These are phyloP conservation scores for Punica granatum DNA, from an alignment of 345 rosid genomes.

Conservation along the genomic window DNA sequence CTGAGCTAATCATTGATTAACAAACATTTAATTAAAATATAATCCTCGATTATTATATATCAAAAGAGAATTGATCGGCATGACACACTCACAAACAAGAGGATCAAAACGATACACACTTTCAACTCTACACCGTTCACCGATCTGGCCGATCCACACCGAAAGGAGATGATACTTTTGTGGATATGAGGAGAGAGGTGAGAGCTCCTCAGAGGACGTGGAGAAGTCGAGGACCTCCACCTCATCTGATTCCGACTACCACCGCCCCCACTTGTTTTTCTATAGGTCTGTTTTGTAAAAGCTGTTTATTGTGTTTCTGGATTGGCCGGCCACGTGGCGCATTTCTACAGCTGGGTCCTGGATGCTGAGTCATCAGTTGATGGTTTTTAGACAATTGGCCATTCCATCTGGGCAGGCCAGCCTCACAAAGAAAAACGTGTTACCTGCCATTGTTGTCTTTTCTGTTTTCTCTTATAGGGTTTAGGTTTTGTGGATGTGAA, in stretches of 20 bases:
- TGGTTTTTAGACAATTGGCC: not conserved
- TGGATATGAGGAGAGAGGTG: no score
- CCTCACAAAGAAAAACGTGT: not conserved
- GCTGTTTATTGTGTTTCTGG: not conserved
- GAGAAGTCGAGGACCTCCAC: not conserved
- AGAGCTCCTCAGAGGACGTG: not conserved
- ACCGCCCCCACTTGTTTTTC: not conserved
- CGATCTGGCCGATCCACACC: no score
- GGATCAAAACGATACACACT: no score
- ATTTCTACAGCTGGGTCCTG: not conserved
- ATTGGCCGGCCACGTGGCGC: not conserved
- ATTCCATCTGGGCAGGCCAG: not conserved
- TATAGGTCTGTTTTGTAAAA: no score
- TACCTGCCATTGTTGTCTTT: not conserved
- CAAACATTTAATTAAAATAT: no score
- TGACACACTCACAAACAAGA: no score
- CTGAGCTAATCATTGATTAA: no score
- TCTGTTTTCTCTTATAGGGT: not conserved
- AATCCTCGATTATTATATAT: no score
- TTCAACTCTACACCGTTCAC: no score
- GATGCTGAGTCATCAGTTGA: not conserved
- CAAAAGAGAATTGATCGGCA: no score
- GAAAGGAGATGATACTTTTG: no score
- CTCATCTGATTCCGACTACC: not conserved
- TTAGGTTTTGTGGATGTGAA: not conserved